These are phyloP conservation scores for Thalassiosira delicatula DNA, from an alignment of 352 stramenopile species.

Conservation along the genomic window DNA sequence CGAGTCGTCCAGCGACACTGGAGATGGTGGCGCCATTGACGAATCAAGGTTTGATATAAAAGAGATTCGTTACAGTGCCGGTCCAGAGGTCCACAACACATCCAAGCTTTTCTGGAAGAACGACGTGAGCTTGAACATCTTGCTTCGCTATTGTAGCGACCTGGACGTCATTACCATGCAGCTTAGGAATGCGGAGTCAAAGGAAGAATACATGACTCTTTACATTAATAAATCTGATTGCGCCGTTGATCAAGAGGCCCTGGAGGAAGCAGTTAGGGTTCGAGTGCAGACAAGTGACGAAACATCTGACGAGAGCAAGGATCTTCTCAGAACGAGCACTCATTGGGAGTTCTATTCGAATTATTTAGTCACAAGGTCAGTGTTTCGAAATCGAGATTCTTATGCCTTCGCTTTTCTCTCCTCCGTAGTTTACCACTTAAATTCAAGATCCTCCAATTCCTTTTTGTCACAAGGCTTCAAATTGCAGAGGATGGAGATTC, in stretches of 20 bases:
- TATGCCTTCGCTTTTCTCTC: no score
- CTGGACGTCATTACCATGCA: conserved; percentile 58
- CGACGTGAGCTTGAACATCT: conserved; percentile 47
- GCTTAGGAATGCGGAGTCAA: conserved; percentile 32
- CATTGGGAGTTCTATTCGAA: conserved; percentile 36
- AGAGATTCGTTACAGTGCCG: conserved; percentile 34
- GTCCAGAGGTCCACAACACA: conserved; percentile 28
- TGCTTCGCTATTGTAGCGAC: conserved; percentile 48
- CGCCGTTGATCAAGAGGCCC: conserved; percentile 27
- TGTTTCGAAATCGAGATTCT: no score
- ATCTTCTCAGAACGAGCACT: conserved; percentile 1
- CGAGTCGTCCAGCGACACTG: background rate
- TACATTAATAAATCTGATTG: conserved; percentile 41
- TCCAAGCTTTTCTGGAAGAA: conserved; percentile 64
- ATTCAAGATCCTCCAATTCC: no score
- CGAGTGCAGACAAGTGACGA: conserved; percentile 39
- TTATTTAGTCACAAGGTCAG: conserved; percentile 40
- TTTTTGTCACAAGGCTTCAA: conserved; percentile 30
- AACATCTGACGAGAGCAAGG: conserved; percentile 21
- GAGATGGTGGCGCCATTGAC: background rate
- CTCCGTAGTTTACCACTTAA: no score
- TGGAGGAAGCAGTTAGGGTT: conserved; percentile 17
- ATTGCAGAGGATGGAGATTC: conserved; percentile 27
- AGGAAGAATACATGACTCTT: conserved; percentile 38
- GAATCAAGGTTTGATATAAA: conserved; percentile 40